Evolutionary conservation across 116 monocot genomes (phyloP).

Genomic region (Papilionanthe hybrid): DNA sequence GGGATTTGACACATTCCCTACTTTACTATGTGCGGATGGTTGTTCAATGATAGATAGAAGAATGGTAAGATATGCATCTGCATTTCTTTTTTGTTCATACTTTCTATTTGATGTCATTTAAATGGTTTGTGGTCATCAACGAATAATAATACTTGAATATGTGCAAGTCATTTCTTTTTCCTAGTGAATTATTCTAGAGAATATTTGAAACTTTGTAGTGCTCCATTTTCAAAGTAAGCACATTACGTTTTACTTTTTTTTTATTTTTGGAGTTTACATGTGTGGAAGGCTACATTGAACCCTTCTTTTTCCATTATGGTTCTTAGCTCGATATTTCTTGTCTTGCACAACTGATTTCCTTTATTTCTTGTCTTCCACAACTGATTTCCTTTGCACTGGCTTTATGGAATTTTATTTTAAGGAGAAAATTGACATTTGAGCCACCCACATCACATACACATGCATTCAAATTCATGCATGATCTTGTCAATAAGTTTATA

Average conservation of each 20-base stretch:
- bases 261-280: not conserved
- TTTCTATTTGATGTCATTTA: not conserved
- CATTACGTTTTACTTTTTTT: not conserved
- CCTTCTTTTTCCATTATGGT: not conserved
- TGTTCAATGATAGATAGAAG: constrained; percentile 56
- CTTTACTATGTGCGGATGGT: constrained; percentile 50
- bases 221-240: not conserved
- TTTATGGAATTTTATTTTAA: not conserved
- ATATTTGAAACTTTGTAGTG: not conserved
- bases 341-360: not conserved
- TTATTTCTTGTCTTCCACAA: not conserved
- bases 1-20: constrained; percentile 52
- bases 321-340: not conserved
- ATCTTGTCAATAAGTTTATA: not conserved
- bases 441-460: not conserved
- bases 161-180: not conserved
- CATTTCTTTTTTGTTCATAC: not conserved
- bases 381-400: not conserved
- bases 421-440: not conserved
- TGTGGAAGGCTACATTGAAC: not conserved
- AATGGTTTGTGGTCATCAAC: not conserved
- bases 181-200: not conserved
- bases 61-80: constrained; percentile 24
- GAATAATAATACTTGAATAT: not conserved
- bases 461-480: not conserved